Evolutionary conservation across 495 filamentous ascomycete genomes (phyloP).

Genomic region (Aspergillus heteromorphus): DNA sequence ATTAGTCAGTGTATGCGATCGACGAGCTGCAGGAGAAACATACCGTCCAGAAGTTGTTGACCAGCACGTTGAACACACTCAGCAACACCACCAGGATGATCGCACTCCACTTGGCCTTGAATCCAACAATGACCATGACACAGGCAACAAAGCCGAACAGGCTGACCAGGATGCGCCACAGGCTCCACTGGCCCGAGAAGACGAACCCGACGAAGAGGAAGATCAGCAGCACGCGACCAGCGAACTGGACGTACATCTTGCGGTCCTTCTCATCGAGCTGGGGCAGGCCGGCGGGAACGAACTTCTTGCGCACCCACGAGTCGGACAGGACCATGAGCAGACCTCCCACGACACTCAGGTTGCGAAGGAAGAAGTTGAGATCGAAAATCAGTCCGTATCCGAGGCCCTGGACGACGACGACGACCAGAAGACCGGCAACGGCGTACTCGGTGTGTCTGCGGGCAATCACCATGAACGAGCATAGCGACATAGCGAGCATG

Average conservation of each 20-base stretch:
- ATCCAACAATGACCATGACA: constrained; percentile 97
- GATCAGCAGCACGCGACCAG: constrained; percentile 91
- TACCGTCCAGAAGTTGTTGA: constrained; percentile 99
- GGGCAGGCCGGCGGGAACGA: constrained; percentile 91
- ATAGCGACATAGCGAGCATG: constrained; percentile 80
- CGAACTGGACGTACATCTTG: constrained; percentile 99
- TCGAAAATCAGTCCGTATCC: constrained; percentile 99
- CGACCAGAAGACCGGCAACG: constrained; percentile 80
- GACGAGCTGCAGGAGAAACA: constrained; percentile 30
- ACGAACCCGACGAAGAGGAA: constrained; percentile 96
- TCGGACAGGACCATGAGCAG: constrained; percentile 97
- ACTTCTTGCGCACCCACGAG: constrained; percentile 95
- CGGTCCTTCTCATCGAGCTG: constrained; percentile 96
- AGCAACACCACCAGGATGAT: constrained; percentile 89
- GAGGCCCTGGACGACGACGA: constrained; percentile 92
- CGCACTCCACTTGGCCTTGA: constrained; percentile 99
- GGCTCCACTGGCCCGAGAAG: constrained; percentile 86
- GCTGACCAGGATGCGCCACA: constrained; percentile 78
- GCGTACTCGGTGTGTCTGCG: constrained; percentile 90
- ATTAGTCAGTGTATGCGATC: constrained; percentile 18
- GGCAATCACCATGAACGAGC: constrained; percentile 79
- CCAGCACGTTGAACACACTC: constrained; percentile 91
- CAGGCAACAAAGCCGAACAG: constrained; percentile 83
- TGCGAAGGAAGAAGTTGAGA: constrained; percentile 99
- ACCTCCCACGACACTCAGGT: constrained; percentile 93